Evolutionary conservation across 106 monocot species (phyloP).

Genomic region (Posidonia australis): DNA sequence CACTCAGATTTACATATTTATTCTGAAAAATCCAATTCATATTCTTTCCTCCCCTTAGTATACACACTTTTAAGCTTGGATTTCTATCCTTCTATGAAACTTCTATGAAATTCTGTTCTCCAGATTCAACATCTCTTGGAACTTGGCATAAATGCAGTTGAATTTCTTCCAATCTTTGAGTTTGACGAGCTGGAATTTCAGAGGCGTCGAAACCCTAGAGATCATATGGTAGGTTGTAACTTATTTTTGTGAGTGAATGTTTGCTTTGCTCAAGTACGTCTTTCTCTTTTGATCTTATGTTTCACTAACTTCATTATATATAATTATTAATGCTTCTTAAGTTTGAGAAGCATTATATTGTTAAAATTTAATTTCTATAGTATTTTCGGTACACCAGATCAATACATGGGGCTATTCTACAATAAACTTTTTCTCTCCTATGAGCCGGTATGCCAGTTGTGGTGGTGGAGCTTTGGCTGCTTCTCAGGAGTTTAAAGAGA

Average conservation of each 20-base stretch:
- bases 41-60: background rate
- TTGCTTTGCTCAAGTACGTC: background rate
- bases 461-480: constrained; percentile 74
- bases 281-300: background rate
- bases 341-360: background rate
- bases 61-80: background rate
- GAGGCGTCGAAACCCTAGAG: constrained; percentile 75
- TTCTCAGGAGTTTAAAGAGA: constrained; percentile 81
- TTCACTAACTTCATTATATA: background rate
- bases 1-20: background rate
- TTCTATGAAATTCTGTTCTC: constrained; percentile 4
- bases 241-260: background rate
- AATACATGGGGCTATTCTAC: constrained; percentile 99
- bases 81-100: background rate
- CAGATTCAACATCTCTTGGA: constrained; percentile 93
- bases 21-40: background rate
- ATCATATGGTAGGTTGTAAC: constrained; percentile 62
- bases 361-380: background rate
- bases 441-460: constrained; percentile 94
- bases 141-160: constrained; percentile 93
- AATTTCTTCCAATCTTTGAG: constrained; percentile 92
- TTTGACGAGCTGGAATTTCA: constrained; percentile 97
- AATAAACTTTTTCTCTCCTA: constrained; percentile 95
- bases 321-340: background rate
- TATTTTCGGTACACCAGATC: constrained; percentile 25